Conservation (phyloP, 192 early-diverging fungal species). For the Spinellus fusiger region DNA sequence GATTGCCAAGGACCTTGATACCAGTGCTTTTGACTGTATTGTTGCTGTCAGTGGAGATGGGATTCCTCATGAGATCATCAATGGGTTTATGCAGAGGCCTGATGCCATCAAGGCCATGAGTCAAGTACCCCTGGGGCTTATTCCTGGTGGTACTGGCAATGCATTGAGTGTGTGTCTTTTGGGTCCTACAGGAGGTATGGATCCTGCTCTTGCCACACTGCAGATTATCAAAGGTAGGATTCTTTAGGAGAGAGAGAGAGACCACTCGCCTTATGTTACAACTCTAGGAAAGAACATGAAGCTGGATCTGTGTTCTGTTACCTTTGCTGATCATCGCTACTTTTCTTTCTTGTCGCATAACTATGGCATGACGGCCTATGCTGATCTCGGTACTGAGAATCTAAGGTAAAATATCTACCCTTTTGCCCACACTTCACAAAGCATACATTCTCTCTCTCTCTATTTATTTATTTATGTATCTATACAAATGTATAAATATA, state of each 20-base stretch:
- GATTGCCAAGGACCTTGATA: slow-evolving; percentile 51
- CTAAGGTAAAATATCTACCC: slow-evolving; percentile 6
- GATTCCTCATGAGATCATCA: slow-evolving; percentile 73
- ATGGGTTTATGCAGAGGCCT: slow-evolving; percentile 67
- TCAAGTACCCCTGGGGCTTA: slow-evolving; percentile 54
- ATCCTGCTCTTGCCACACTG: slow-evolving; percentile 26
- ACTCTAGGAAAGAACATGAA: slow-evolving; percentile 37
- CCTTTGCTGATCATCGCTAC: slow-evolving; percentile 35
- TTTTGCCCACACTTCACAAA: background rate
- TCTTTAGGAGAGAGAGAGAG: too few species aligned
- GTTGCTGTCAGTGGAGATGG: slow-evolving; percentile 76
- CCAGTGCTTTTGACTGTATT: slow-evolving; percentile 50
- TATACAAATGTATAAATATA: background rate
- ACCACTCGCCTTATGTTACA: background rate
- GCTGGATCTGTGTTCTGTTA: slow-evolving; percentile 53
- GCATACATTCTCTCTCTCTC: too few species aligned
- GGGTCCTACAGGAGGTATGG: slow-evolving; percentile 41
- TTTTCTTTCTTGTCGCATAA: slow-evolving; percentile 53
- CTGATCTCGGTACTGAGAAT: slow-evolving; percentile 49
- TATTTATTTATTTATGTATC: too few species aligned
- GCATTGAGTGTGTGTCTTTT: slow-evolving; percentile 41
- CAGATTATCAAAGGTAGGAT: slow-evolving; percentile 43
- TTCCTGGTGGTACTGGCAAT: slow-evolving; percentile 59
- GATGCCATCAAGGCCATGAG: slow-evolving; percentile 53
- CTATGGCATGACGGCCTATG: slow-evolving; percentile 51